These are phyloP conservation scores for Camellia oleifera DNA, from an alignment of 179 eudicot genomes.

Conservation along the genomic window DNA sequence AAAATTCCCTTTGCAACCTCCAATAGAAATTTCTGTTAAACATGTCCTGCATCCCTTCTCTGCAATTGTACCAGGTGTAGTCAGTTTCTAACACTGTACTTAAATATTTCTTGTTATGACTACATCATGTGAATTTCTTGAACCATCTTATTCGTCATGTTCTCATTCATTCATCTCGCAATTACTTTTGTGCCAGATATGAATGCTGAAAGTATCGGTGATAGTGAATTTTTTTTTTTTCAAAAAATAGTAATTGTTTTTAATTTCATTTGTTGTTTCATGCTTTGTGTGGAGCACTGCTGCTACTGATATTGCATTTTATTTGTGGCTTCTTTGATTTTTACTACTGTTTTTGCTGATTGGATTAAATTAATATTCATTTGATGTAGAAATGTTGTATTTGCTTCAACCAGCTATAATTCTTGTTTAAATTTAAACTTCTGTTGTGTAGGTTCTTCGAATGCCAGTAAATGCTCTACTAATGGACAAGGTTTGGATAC, in stretches of 20 bases:
- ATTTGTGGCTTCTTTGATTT: conserved; percentile 8
- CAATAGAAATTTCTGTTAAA: neutral
- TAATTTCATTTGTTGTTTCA: neutral
- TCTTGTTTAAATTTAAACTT: neutral
- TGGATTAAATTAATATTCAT: neutral
- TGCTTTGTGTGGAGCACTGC: neutral
- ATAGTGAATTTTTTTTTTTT: too few species aligned
- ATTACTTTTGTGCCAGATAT: neutral
- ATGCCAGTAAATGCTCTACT: conserved; percentile 70
- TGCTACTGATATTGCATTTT: conserved; percentile 5
- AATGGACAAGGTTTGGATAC: conserved; percentile 59
- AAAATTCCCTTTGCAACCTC: neutral
- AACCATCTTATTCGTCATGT: neutral
- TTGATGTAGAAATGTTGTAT: conserved; percentile 9
- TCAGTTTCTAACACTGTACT: neutral
- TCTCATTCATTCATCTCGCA: neutral
- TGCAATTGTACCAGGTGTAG: neutral
- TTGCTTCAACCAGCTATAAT: neutral
- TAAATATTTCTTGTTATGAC: neutral
- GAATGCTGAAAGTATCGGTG: neutral
- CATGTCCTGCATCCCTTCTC: neutral
- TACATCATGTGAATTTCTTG: neutral
- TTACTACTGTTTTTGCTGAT: neutral
- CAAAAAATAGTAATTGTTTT: neutral
- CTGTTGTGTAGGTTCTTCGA: conserved; percentile 65